A percentile compares a stretch with the other conserved stretches of the same genome.
These are phyloP conservation scores for Nasturtium officinale DNA, from an alignment of 345 rosid genomes.

Conservation along the genomic window DNA sequence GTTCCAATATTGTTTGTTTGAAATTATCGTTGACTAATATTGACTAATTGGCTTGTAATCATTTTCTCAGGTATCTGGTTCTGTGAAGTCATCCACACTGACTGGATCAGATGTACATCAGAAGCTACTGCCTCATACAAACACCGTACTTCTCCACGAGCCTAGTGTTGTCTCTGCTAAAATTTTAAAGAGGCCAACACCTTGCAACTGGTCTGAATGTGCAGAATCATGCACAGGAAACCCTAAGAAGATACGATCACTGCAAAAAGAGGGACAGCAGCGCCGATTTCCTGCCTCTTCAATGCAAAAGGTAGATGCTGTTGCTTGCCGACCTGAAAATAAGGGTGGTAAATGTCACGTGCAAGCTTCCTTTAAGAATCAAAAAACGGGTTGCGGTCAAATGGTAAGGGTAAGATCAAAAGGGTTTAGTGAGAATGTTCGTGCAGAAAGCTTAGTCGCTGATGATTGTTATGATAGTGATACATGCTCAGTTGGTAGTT, in stretches of 20 bases:
- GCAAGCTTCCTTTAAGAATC: conserved; percentile 43
- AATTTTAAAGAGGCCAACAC: conserved; percentile 51
- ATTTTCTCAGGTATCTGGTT: conserved; percentile 47
- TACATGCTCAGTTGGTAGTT: conserved; percentile 74
- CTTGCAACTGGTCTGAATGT: conserved; percentile 41
- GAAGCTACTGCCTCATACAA: conserved; percentile 39
- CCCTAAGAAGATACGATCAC: conserved; percentile 42
- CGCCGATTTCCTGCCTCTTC: conserved; percentile 30
- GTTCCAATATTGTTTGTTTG: not conserved
- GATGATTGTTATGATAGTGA: conserved; percentile 48
- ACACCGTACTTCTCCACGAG: conserved; percentile 39
- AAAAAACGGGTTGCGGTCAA: conserved; percentile 39
- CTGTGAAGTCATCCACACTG: conserved; percentile 41
- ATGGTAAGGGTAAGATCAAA: conserved; percentile 51
- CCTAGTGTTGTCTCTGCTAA: conserved; percentile 47
- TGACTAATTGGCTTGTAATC: conserved; percentile 35
- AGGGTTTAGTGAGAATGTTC: conserved; percentile 35
- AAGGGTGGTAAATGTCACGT: conserved; percentile 26
- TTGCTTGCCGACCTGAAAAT: conserved; percentile 49
- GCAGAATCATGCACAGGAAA: conserved; percentile 51
- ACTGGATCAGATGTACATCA: conserved; percentile 37
- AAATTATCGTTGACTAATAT: not conserved
- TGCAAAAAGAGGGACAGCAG: conserved; percentile 36
- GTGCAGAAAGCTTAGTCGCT: conserved; percentile 38
- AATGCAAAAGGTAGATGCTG: conserved; percentile 49